Evolutionary conservation across 2,329 filamentous ascomycete genomes (phyloP), one percentile per base, ranked within the genome.

Genomic region (Fusarium domesticum): DNA sequence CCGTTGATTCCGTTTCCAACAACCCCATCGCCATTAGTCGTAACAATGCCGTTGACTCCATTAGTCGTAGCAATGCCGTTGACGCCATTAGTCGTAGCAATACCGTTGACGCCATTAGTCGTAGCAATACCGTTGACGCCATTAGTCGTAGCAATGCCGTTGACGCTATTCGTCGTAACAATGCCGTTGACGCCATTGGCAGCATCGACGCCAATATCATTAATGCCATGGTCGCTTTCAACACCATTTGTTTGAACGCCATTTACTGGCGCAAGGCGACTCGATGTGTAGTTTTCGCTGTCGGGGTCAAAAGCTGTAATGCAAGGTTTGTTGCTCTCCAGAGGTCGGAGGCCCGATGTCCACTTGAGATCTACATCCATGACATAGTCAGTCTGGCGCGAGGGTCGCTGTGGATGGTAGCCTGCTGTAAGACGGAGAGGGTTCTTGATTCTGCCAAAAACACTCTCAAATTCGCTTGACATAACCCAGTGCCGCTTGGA

Each of bases 331-430:
- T 70, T 68, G 38, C 65, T 70, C 40, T 71, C 71, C 32, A 61
- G 31, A 39, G 67, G 54, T 45, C 66, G 54, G 23, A 73, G 69
- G 15, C 69, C 68, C 4, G 68, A 67, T 16, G 69, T 63, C 73
- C 74, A 77, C 18, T 69, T 65, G 31, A 74, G 66, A 50, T 77
- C 73, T 39, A 76, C 64, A 30, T 76, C 72, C 62, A 77, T 68
- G 40, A 73, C 55, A 56, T 73, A 77, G 34, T 73, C 65, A 2
- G 75, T 78, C 17, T 53, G 45, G 14, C 49, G 50, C 10, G 48
- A 45, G 18, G 50, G 48, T n/a, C 56, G 53, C 14, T 62, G 46
- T 7, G 58, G 51, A 10, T 48, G 42, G 41, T 60, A 53, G 11
- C 54, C 57, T 16, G 54, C 46, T 18, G 62, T 59, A n/a, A 69